A percentile compares a stretch with the other conserved stretches of the same genome.
These are phyloP conservation scores for Albugo candida DNA, from an alignment of 352 stramenopile species.

Conservation along the genomic window DNA sequence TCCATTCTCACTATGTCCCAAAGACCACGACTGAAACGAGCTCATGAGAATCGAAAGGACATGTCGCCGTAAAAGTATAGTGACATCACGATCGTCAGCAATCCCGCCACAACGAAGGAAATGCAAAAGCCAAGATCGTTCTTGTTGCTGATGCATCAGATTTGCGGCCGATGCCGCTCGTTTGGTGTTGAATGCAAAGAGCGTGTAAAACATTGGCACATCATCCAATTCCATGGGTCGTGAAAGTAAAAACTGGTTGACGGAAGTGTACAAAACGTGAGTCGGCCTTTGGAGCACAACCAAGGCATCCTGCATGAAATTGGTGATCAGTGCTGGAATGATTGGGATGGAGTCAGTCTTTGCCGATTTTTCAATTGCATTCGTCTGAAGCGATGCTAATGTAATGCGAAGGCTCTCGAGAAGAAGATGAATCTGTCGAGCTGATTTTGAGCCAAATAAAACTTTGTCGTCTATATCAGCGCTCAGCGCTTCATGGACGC, in stretches of 20 bases:
- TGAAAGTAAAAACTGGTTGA: conserved; percentile 75
- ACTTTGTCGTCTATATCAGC: conserved; percentile 19
- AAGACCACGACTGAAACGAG: conserved; percentile 56
- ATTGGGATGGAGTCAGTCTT: conserved; percentile 14
- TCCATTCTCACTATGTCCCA: conserved; percentile 16
- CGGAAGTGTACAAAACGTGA: conserved; percentile 49
- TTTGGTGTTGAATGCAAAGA: conserved; percentile 31
- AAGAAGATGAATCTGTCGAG: conserved; percentile 55
- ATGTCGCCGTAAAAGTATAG: conserved; percentile 50
- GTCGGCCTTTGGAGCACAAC: conserved; percentile 39
- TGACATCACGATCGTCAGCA: conserved; percentile 37
- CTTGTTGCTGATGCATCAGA: conserved; percentile 43
- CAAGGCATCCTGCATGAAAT: conserved; percentile 67
- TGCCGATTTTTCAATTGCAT: conserved; percentile 16
- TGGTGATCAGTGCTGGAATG: conserved; percentile 54
- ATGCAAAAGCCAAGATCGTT: conserved; percentile 70
- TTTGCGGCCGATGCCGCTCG: conserved; percentile 19
- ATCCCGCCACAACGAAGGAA: conserved; percentile 38
- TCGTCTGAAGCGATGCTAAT: conserved; percentile 1
- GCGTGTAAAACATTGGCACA: conserved; percentile 77
- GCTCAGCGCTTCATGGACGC: conserved; percentile 49
- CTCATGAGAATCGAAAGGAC: conserved; percentile 65
- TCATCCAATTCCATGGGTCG: conserved; percentile 56
- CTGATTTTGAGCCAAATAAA: conserved; percentile 25
- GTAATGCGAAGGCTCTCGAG: conserved; percentile 42